A percentile compares a stretch with the other conserved stretches of the same genome.
Conservation (phyloP, 257 asterid genomes). For the Coffea eugenioides region DNA sequence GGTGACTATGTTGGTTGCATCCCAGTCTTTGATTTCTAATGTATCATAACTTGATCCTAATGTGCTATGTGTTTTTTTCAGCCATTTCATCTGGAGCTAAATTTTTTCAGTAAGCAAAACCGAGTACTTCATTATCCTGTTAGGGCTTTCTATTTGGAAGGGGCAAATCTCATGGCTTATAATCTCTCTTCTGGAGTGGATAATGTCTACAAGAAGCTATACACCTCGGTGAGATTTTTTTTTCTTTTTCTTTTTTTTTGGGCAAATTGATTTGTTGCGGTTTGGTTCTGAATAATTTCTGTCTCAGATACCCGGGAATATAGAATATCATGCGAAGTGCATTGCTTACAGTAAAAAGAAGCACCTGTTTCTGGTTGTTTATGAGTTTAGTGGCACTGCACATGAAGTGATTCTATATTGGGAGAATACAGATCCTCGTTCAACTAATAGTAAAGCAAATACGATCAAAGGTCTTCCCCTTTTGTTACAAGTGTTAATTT, state of each 20-base stretch:
- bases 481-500: constrained; percentile 18
- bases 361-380: constrained; percentile 83
- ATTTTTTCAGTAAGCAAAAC: constrained; percentile 84
- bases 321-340: constrained; percentile 72
- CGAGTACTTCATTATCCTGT: constrained; percentile 97
- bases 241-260: no score
- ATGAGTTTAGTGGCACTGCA: constrained; percentile 69
- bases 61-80: constrained; percentile 37
- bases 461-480: constrained; percentile 70
- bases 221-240: constrained; percentile 56
- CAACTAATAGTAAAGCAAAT: constrained; percentile 76
- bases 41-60: constrained; percentile 30
- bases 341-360: constrained; percentile 76
- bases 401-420: constrained; percentile 88
- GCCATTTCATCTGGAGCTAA: constrained; percentile 94
- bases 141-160: constrained; percentile 90
- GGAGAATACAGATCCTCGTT: constrained; percentile 88
- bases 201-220: constrained; percentile 85
- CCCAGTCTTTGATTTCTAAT: neutral
- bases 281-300: constrained; percentile 9
- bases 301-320: constrained; percentile 82
- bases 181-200: constrained; percentile 89
- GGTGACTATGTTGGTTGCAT: constrained; percentile 42
- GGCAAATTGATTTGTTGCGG: no score
- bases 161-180: constrained; percentile 89